Evolutionary conservation across 192 early-diverging fungal genomes (phyloP), one percentile per base, ranked within the genome.

Genomic region (Bifiguratus adelaidae): DNA sequence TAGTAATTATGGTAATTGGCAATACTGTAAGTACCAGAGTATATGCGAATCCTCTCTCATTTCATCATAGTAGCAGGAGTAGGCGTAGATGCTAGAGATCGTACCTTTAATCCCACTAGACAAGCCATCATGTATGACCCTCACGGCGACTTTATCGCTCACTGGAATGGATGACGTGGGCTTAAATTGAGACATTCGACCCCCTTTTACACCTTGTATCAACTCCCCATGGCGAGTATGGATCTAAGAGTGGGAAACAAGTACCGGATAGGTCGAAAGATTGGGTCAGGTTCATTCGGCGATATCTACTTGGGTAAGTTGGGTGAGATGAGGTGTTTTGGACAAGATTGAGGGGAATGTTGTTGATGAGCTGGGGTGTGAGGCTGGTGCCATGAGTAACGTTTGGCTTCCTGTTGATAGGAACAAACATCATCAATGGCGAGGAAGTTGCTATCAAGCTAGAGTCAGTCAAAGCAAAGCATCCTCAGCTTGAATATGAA

Each of bases 391-490:
- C 7, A 15, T 40, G 37, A 15, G 37, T 15, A 15, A 40, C 18
- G 37, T 21, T 1, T 1, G 37, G 37, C 37, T 15, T 1, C 0
- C 7, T 44, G 12, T 16, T 4, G 24, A 26, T 44, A 84, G 90
- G 88, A 3, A 85, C 85, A 20, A 92, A 88, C 56, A 70, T 90
- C 22, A 74, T 87, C 58, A 90, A 86, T 42, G 85, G 85, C 43
- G 91, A 99, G 58, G 91, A 97, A 60, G 91, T 99, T 8, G 96
- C 94, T 32, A 91, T 96, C 67, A 99, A 99, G 68, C 74, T 99
- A 25, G 96, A 99, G 71, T 78, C 82, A 13, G 78, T 88, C 37
- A 88, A 87, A 68, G 91, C 94, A 23, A 87, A 88, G 60, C 94
- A 99, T 53, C 92, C 92, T 40, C 94, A 97, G 61, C 73, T 99